Conservation (phyloP, 345 rosid species). For the Kernera saxatilis region DNA sequence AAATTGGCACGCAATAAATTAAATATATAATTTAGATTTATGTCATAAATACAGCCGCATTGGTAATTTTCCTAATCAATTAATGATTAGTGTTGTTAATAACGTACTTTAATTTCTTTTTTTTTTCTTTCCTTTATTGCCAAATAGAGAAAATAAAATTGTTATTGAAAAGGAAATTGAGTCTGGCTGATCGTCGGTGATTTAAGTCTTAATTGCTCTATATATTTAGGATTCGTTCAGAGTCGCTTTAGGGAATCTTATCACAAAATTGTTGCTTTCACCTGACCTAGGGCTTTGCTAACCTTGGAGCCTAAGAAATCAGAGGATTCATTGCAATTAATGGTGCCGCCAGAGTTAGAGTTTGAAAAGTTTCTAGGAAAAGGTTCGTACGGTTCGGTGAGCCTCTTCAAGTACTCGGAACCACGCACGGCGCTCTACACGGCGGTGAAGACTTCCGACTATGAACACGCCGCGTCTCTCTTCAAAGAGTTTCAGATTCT, state of each 20-base stretch:
- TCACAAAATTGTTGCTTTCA: background rate
- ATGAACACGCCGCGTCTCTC: conserved; percentile 23
- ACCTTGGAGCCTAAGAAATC: background rate
- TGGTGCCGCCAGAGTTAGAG: background rate
- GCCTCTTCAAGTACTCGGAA: conserved; percentile 5
- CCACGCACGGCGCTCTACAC: background rate
- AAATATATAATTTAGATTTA: no score
- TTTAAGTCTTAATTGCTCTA: no score
- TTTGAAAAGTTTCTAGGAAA: background rate
- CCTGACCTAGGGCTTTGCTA: background rate
- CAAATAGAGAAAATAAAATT: no score
- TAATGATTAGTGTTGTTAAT: no score
- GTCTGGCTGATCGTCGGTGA: no score
- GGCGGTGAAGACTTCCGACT: conserved; percentile 32
- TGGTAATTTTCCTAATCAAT: no score
- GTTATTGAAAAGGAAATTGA: no score
- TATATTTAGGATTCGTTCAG: no score
- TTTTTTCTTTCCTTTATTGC: no score
- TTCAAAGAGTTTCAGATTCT: conserved; percentile 34
- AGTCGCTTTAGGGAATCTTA: background rate
- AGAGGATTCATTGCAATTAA: background rate
- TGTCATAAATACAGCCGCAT: no score
- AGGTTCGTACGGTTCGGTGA: conserved; percentile 16
- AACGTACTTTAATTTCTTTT: no score
- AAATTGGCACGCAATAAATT: no score